Base-by-base conservation (phyloP, 2,329 filamentous ascomycete genomes). In the Microsporum ferrugineum region DNA sequence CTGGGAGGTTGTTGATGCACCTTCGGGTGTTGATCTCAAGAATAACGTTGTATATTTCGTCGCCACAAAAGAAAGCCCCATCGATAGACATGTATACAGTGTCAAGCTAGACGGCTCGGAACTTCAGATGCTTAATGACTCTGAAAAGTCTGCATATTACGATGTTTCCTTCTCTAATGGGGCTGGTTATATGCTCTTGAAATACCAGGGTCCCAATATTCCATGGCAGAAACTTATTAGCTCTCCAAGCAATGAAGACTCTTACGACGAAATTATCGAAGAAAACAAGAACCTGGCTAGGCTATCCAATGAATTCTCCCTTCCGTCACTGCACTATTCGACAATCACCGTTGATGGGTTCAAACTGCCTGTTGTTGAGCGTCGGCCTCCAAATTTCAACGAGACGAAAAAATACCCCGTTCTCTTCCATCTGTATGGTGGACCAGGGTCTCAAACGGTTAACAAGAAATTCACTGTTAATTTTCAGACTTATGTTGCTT, bases 361-460 rank as follows among this genome's bases (percentile, higher is more conserved):
- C 66, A 82, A 85, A 17, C 75, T 89, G 14, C 84, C 88, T 63
- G 80, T 88, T 10, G 77, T 97, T 12, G 94, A 99, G 74, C 87
- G 91, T 34, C 88, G 90, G 0, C 94, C 94, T 4, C 88, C 91
- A 1, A 88, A 96, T 73, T 99, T 97, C 71, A 83, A 91, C 71
- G 79, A 84, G 17, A 85, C 84, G 68, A 91, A 88, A 75, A 85
- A 88, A 70, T 97, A 99, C 68, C 94, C 94, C 0, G 91, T 99
- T 0, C 82, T 99, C 3, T 99, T 99, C 79, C 87, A 89, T 69
- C 86, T 96, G 62, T 99, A 99, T 77, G 92, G 89, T 29, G 94
- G 94, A 0, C 94, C 94, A 0, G 89, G 88, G n/a, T 96, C 91
- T 17, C 95, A 99, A 72, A 83, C 83, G 5, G 94, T 99, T 1